A percentile compares a stretch with the other conserved stretches of the same genome.
Conservation (phyloP, 2,329 filamentous ascomycete species). For the Colletotrichum magnum region DNA sequence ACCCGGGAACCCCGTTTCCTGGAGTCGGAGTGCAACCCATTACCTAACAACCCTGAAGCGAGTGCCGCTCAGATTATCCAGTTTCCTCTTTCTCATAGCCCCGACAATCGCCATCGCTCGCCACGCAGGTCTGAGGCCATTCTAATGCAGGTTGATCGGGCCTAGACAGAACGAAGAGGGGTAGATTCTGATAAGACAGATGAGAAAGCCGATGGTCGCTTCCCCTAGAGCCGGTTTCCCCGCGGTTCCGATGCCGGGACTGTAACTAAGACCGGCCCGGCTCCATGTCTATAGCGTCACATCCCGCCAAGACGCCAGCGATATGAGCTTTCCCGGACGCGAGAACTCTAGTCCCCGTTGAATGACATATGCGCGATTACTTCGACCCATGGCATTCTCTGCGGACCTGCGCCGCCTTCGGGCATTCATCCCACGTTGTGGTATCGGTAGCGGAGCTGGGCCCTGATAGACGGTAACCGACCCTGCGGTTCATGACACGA, state of each 20-base stretch:
- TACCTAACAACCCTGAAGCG: constrained; percentile 18
- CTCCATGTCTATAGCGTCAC: constrained; percentile 1
- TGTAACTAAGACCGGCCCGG: constrained; percentile 4
- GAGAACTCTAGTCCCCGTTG: constrained; percentile 10
- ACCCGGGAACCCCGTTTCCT: constrained; percentile 3
- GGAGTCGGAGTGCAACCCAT: background rate
- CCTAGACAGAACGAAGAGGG: no score
- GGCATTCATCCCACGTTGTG: constrained; percentile 16
- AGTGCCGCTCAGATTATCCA: background rate
- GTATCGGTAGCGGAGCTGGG: constrained; percentile 22
- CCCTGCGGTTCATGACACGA: constrained; percentile 5
- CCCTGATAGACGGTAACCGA: constrained; percentile 21
- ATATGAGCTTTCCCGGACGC: constrained; percentile 10
- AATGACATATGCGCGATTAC: constrained; percentile 26
- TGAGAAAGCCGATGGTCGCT: background rate
- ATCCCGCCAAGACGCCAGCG: constrained; percentile 27
- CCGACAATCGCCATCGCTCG: background rate
- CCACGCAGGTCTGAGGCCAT: background rate
- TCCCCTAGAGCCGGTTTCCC: constrained; percentile 17
- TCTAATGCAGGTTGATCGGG: background rate
- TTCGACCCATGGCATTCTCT: background rate
- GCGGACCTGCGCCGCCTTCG: background rate
- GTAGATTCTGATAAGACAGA: background rate
- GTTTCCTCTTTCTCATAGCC: constrained; percentile 2
- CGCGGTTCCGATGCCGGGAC: constrained; percentile 30